Evolutionary conservation across 2,329 filamentous ascomycete genomes (phyloP), one percentile per base, ranked within the genome.

Genomic region (Nigrograna mackinnonii): DNA sequence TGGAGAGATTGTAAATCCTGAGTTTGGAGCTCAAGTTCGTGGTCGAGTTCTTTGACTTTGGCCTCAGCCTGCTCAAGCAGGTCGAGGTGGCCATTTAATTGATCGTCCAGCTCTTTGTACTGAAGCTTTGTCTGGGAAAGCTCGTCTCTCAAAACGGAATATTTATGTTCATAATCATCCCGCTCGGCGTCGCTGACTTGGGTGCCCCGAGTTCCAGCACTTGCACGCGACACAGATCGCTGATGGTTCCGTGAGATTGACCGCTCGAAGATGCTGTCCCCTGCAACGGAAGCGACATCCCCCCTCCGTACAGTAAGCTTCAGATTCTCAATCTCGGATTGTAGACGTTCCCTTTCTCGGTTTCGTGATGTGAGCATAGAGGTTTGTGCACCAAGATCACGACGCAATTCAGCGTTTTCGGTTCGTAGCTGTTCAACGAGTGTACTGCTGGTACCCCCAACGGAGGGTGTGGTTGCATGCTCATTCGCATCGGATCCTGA

Each of bases 281-380:
- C 84, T 1, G 90, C 76, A 40, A 80, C 68, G 3, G 81, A 84
- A 60, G 54, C 79, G 39, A 67, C 69, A 48, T 82, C 87, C 21
- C 82, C 83, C 49, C 89, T 84, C 41, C 91, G 85, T 52, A 91
- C 86, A 2, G 87, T 84, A 57, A 97, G 83, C 71, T 97, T 99
- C 49, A 99, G 77, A 48, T 96, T 91, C 69, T 99, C 94, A 49
- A 97, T 97, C 66, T 99, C 92, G 63, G 96, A 90, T 67, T 97
- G 95, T 6, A 99, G 77, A 4, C 91, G 84, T 64, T 97, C 91
- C 63, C 96, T 95, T 64, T 99, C 94, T 19, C 91, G 87, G 61
- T 96, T 96, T 18, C 94, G 82, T 24, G 94, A 97, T 1, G 92
- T 96, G 22, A 99, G 79, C 90, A 99, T 97, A 0, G 91, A 96